Conservation (phyloP, 495 filamentous ascomycete species). For the Podospora australis region DNA sequence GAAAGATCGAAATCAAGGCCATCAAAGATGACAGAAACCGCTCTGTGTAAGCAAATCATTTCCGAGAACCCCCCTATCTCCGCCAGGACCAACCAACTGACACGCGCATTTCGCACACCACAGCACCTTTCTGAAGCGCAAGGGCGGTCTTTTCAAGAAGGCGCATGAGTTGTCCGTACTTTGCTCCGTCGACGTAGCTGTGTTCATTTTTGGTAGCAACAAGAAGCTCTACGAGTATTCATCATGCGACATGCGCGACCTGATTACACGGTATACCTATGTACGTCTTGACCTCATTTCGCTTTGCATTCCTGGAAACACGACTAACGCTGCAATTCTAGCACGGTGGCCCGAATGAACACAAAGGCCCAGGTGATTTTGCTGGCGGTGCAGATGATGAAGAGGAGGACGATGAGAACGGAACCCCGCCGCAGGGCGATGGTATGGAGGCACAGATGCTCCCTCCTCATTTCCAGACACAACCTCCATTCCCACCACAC, state of each 20-base stretch:
- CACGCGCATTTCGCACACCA: conserved; percentile 40
- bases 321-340: conserved; percentile 39
- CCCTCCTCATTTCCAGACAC: conserved; percentile 69
- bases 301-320: too few species aligned
- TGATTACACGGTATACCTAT: conserved; percentile 79
- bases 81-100: conserved; percentile 24
- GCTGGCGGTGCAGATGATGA: conserved; percentile 74
- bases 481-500: conserved; percentile 61
- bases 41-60: conserved; percentile 72
- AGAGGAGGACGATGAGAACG: conserved; percentile 86
- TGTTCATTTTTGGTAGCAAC: conserved; percentile 96
- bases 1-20: conserved; percentile 97
- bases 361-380: conserved; percentile 93
- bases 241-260: conserved; percentile 85
- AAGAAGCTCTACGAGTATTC: conserved; percentile 98
- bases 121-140: conserved; percentile 97
- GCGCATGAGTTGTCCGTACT: conserved; percentile 96
- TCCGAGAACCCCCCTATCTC: neutral
- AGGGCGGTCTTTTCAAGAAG: conserved; percentile 98
- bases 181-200: conserved; percentile 95
- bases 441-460: conserved; percentile 53
- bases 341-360: conserved; percentile 89
- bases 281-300: conserved; percentile 53
- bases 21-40: conserved; percentile 99
- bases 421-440: conserved; percentile 56